phyloP scores from a whole-genome alignment of 1,284 basidiomycete species.

The Trametes pubescens region DNA sequence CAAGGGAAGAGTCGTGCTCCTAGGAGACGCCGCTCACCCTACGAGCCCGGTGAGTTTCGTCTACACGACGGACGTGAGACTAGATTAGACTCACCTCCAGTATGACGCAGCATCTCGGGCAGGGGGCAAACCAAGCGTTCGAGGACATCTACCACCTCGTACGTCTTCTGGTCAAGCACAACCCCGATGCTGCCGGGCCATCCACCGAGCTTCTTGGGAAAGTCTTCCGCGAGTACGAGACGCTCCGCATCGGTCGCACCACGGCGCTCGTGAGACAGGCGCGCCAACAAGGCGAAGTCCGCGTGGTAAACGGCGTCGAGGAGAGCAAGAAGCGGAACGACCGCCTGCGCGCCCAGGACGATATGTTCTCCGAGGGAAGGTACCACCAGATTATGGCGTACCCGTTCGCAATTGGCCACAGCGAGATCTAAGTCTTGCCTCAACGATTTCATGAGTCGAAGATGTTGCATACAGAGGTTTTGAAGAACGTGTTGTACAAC shows the following conservation, averaged over 20 bases:
- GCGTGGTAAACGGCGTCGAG: conserved; percentile 47
- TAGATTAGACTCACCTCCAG: conserved; percentile 12
- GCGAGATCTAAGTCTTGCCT: not conserved
- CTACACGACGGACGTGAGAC: not conserved
- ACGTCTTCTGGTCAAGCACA: conserved; percentile 46
- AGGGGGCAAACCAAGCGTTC: conserved; percentile 58
- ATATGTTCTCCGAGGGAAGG: not conserved
- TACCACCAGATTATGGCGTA: conserved; percentile 1
- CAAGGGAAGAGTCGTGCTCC: conserved; percentile 44
- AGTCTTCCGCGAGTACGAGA: conserved; percentile 45
- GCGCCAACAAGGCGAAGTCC: conserved; percentile 46
- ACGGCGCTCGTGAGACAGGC: conserved; percentile 48
- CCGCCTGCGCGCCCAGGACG: not conserved
- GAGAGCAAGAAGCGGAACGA: conserved; percentile 46
- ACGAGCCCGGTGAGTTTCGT: not conserved
- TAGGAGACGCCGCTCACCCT: conserved; percentile 48
- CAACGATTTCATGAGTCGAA: too few species aligned
- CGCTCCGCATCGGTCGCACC: conserved; percentile 45
- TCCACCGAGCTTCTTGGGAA: conserved; percentile 42
- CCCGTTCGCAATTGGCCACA: not conserved
- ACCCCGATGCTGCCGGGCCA: conserved; percentile 41
- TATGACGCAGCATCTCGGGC: conserved; percentile 51
- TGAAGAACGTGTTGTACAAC: not conserved
- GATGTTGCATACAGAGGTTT: not conserved
- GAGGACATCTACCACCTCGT: conserved; percentile 54